These are phyloP conservation scores for Fusarium falciforme DNA, from an alignment of 2,329 filamentous ascomycete genomes.

Conservation along the genomic window DNA sequence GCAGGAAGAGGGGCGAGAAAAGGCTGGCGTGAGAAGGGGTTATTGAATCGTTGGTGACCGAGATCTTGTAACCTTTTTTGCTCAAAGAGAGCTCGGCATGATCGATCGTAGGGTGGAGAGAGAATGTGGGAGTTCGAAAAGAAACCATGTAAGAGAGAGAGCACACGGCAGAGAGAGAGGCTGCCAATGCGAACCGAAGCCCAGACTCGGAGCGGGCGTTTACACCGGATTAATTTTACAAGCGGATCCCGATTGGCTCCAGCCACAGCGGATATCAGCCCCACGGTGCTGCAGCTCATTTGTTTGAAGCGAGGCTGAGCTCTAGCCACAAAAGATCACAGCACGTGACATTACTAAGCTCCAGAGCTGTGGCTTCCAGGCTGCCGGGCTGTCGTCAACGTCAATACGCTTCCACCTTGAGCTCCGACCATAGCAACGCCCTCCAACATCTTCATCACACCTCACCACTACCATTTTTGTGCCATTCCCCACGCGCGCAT, in stretches of 20 bases:
- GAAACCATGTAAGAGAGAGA: constrained; percentile 37
- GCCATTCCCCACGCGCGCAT: neutral
- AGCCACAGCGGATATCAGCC: constrained; percentile 13
- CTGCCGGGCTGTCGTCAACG: constrained; percentile 51
- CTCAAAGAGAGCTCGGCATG: constrained; percentile 42
- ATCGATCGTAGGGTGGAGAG: constrained; percentile 18
- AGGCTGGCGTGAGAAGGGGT: neutral
- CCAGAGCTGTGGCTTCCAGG: constrained; percentile 44
- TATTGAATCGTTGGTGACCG: neutral
- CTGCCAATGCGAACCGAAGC: constrained; percentile 32
- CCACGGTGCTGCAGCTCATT: neutral
- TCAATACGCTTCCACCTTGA: constrained; percentile 39
- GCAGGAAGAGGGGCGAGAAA: constrained; percentile 12
- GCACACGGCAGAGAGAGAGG: constrained; percentile 34
- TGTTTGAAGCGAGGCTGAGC: constrained; percentile 4
- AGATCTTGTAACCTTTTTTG: constrained; percentile 9
- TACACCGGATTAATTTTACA: constrained; percentile 44
- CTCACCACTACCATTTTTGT: constrained; percentile 3
- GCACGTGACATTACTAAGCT: constrained; percentile 48
- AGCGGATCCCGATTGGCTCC: neutral
- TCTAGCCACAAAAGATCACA: constrained; percentile 19
- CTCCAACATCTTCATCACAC: constrained; percentile 28
- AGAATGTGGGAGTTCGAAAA: constrained; percentile 28
- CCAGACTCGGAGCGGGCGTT: constrained; percentile 27
- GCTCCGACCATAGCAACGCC: constrained; percentile 39